Evolutionary conservation across 345 rosid genomes (phyloP).

Genomic region (Balakata baccata): DNA sequence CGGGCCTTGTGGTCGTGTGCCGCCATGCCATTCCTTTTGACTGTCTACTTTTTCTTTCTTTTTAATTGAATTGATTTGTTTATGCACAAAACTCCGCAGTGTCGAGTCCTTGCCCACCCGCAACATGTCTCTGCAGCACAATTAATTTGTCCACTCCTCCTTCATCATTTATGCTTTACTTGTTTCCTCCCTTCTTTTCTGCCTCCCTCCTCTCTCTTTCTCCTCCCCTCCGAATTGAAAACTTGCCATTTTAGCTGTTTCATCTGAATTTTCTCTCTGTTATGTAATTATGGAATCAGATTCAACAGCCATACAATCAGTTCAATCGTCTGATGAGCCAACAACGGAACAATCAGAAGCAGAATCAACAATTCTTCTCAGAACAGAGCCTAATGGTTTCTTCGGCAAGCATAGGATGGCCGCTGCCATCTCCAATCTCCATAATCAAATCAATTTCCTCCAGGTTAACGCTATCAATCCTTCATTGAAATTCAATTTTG

Average conservation of each 20-base stretch:
- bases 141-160: too few species aligned
- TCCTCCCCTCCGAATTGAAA: not conserved
- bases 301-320: not conserved
- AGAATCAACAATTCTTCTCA: not conserved
- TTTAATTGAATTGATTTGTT: too few species aligned
- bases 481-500: not conserved
- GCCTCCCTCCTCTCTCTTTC: not conserved
- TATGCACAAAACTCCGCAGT: too few species aligned
- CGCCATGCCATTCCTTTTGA: too few species aligned
- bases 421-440: constrained; percentile 36
- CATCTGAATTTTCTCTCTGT: not conserved
- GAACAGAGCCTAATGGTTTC: constrained; percentile 9
- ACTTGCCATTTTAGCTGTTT: not conserved
- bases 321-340: not conserved
- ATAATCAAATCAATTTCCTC: constrained; percentile 33
- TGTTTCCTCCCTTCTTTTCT: not conserved
- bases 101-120: too few species aligned
- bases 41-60: too few species aligned
- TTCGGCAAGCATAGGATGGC: constrained; percentile 39
- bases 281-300: not conserved
- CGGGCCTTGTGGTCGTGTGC: too few species aligned
- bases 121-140: too few species aligned
- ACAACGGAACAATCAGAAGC: not conserved
- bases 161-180: not conserved
- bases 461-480: constrained; percentile 21